Evolutionary conservation across 345 rosid species (phyloP), one percentile per base, ranked within the genome.

Genomic region (Syzygium grande): DNA sequence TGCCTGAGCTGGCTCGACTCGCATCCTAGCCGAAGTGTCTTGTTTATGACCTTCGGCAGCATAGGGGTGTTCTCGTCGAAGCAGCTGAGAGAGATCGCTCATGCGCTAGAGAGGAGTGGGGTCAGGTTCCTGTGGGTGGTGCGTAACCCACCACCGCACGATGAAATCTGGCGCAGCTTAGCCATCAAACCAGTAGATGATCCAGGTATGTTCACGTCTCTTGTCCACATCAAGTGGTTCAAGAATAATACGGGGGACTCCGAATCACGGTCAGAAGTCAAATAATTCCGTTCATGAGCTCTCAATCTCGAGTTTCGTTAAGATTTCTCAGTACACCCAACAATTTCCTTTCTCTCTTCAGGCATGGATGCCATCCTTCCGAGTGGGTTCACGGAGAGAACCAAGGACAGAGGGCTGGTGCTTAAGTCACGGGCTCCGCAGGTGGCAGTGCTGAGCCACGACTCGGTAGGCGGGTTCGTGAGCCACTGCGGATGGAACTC

Each of bases 401-500:
- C 92, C 4, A 88, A 63, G 21, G 86, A 80, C 1, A 86, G 85
- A 77, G 94, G 93, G 6, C 6, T 86, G 41, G 92, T 92, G 52
- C 87, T 91, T 14, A 90, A 92, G 58, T 68, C 84, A 11, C 92
- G 93, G 95, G 93, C 92, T 0, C 92, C 94, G 9, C 94, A 92
- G 38, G 85, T 88, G 25, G 89, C 68, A 0, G 84, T 93, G 5
- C 78, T 90, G 89, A 91, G 30, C 53, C 93, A 91, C 56, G 51
- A 38, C 5, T 89, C 93, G 5, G 90, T 91, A 15, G 91, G 94
- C 43, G 93, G 91, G 41, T 92, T 91, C 49, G 90, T 91, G 46
- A 92, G 89, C 43, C 94, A 91, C 55, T 90, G 94, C 16, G 94
- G 94, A 1, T 93, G 94, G 94, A 93, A 91, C 88, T 92, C 94